Evolutionary conservation across 495 filamentous ascomycete genomes (phyloP).

Genomic region (Amphirosellinia nigrospora): DNA sequence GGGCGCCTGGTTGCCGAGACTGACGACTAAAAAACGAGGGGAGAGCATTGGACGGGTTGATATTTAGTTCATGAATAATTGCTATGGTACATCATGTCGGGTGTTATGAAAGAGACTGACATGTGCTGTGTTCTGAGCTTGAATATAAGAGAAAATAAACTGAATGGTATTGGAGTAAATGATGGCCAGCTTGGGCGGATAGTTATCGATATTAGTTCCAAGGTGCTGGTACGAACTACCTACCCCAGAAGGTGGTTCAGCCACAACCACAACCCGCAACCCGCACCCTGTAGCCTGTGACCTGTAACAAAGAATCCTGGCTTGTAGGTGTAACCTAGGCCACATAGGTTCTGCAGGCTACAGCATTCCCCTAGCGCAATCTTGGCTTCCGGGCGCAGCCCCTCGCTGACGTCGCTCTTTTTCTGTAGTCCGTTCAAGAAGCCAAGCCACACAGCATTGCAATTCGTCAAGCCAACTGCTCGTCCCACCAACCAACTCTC

Average conservation of each 20-base stretch:
- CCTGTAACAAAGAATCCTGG: no score
- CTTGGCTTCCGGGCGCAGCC: slow-evolving; percentile 22
- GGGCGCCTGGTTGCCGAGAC: slow-evolving; percentile 54
- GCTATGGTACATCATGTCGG: not conserved
- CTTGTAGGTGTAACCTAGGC: no score
- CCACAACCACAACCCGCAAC: not conserved
- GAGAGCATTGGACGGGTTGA: slow-evolving; percentile 35
- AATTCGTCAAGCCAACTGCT: not conserved
- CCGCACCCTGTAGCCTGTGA: no score
- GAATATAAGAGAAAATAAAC: no score
- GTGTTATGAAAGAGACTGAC: no score
- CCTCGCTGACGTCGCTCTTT: slow-evolving; percentile 34
- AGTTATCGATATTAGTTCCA: not conserved
- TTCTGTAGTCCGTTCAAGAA: not conserved
- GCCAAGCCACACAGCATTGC: slow-evolving; percentile 12
- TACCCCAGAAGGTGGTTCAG: not conserved
- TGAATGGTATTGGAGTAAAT: no score
- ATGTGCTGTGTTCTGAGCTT: no score
- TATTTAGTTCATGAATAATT: not conserved
- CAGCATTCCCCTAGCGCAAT: not conserved
- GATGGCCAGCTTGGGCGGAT: not conserved
- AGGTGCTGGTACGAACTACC: not conserved
- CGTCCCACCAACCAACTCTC: not conserved
- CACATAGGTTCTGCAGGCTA: not conserved
- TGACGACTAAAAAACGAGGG: slow-evolving; percentile 54